These are phyloP conservation scores for Sambucus nigra DNA, from an alignment of 129 eudicot species.

Conservation along the genomic window DNA sequence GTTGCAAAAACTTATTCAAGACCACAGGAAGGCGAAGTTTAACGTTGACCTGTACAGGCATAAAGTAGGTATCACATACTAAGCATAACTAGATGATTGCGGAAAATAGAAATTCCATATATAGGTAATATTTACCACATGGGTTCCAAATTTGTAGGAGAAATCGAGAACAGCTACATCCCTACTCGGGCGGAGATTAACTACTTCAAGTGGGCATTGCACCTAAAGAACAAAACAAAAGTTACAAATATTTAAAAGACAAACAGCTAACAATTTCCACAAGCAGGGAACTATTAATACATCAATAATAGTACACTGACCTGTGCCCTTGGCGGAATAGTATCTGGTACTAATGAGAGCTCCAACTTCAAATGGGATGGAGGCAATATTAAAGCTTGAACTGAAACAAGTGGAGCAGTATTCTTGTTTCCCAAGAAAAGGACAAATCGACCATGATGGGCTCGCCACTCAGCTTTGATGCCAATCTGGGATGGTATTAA, in stretches of 20 bases:
- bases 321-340: conserved; percentile 68
- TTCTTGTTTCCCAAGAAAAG: conserved; percentile 56
- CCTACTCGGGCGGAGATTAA: conserved; percentile 79
- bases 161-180: conserved; percentile 91
- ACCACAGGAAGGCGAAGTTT: conserved; percentile 90
- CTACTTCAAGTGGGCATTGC: conserved; percentile 90
- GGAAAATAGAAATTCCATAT: background rate
- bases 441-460: conserved; percentile 53
- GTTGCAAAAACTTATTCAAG: conserved; percentile 84
- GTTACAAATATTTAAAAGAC: background rate
- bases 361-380: conserved; percentile 50
- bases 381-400: conserved; percentile 46
- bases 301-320: conserved; percentile 7
- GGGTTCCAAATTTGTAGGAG: conserved; percentile 67
- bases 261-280: background rate
- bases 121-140: conserved; percentile 31
- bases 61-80: conserved; percentile 4
- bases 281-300: background rate
- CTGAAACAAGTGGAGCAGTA: conserved; percentile 51
- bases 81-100: background rate
- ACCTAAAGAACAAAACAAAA: conserved; percentile 35
- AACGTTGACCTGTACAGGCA: conserved; percentile 52
- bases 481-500: conserved; percentile 39
- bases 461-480: conserved; percentile 67
- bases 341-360: conserved; percentile 51